A percentile compares a stretch with the other conserved stretches of the same genome.
phyloP scores from a whole-genome alignment of 805 yeast species.

The Jamesozyma jinghongensis region DNA sequence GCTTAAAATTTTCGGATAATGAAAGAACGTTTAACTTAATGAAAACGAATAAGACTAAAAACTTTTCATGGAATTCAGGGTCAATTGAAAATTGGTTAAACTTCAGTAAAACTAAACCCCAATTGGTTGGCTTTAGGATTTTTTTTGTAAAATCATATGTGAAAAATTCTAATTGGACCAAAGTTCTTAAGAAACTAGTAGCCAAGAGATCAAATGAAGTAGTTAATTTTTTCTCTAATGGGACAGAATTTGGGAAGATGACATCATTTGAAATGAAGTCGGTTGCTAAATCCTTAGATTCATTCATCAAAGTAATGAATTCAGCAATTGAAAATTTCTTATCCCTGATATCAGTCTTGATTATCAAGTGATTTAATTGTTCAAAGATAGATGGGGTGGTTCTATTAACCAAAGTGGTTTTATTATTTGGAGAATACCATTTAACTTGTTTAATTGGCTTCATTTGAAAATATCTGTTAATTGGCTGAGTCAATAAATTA shows the following conservation, averaged over 20 bases:
- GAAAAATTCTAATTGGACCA: conserved; percentile 44
- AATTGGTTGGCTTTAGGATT: conserved; percentile 35
- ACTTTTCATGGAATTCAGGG: conserved; percentile 30
- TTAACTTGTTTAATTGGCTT: conserved; percentile 47
- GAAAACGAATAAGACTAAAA: conserved; percentile 41
- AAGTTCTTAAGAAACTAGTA: conserved; percentile 45
- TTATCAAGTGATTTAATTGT: conserved; percentile 30
- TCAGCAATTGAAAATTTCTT: conserved; percentile 22
- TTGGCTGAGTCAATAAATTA: conserved; percentile 57
- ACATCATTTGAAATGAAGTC: conserved; percentile 26
- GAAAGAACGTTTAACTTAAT: conserved; percentile 36
- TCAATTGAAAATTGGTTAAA: conserved; percentile 27
- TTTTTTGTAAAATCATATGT: conserved; percentile 29
- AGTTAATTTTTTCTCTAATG: conserved; percentile 29
- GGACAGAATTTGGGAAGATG: conserved; percentile 27
- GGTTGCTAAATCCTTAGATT: conserved; percentile 29
- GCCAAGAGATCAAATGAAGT: conserved; percentile 46
- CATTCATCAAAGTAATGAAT: conserved; percentile 19
- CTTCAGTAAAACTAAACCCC: conserved; percentile 42
- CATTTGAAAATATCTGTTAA: conserved; percentile 79
- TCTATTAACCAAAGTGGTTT: conserved; percentile 41
- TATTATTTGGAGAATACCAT: conserved; percentile 42
- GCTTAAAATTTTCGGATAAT: conserved; percentile 28
- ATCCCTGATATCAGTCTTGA: conserved; percentile 21
- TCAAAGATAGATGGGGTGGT: conserved; percentile 44